Percentiles rank a stretch among this genome's conserved stretches.
Conservation (phyloP, 768 basidiomycete species). For the Tylopilus sp. region DNA sequence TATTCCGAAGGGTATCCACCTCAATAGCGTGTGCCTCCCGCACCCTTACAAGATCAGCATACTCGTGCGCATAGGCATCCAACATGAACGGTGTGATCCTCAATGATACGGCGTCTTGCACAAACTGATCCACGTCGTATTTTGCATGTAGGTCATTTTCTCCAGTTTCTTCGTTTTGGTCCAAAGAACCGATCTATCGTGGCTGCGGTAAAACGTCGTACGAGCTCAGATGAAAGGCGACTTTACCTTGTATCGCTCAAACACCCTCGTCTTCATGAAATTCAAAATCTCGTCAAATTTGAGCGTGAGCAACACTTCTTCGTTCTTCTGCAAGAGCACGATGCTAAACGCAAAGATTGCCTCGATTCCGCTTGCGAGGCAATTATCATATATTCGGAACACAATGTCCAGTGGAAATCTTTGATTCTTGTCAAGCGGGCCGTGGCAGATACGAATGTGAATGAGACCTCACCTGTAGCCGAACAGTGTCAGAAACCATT, state of each 20-base stretch:
- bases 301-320: constrained; percentile 68
- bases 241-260: constrained; percentile 74
- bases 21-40: constrained; percentile 82
- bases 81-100: constrained; percentile 95
- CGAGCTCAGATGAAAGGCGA: not conserved
- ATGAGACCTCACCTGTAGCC: constrained; percentile 70
- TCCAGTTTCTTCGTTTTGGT: constrained; percentile 25
- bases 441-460: not conserved
- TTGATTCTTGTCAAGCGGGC: constrained; percentile 27
- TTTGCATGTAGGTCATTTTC: constrained; percentile 18
- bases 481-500: constrained; percentile 98
- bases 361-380: constrained; percentile 94
- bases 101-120: constrained; percentile 80
- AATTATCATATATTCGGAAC: constrained; percentile 94
- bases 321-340: constrained; percentile 82
- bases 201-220: not conserved
- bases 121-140: constrained; percentile 79
- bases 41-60: constrained; percentile 72
- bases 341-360: constrained; percentile 95
- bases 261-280: constrained; percentile 76
- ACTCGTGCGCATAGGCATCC: constrained; percentile 85
- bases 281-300: constrained; percentile 90
- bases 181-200: constrained; percentile 27
- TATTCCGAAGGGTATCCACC: constrained; percentile 77
- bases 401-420: constrained; percentile 92